A percentile compares a stretch with the other conserved stretches of the same genome.
These are phyloP conservation scores for Pseudocercospora macadamiae DNA, from an alignment of 2,329 filamentous ascomycete species.

Conservation along the genomic window DNA sequence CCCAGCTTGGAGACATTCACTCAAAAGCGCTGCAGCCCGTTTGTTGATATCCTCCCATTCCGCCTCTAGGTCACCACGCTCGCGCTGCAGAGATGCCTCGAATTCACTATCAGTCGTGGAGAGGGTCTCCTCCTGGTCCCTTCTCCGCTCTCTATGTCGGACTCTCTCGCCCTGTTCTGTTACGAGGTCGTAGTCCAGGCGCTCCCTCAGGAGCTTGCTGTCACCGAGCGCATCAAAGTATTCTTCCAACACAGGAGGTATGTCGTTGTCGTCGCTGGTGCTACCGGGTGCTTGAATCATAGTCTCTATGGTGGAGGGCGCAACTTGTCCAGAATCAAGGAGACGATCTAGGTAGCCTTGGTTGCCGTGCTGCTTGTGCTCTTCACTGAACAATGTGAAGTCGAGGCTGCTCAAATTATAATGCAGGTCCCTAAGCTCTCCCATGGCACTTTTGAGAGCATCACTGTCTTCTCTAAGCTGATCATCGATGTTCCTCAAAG, in stretches of 20 bases:
- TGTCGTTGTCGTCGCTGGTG: too few relatives aligned
- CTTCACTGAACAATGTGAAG: not conserved
- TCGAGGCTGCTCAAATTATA: not conserved
- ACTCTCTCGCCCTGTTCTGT: not conserved
- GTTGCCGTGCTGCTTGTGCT: not conserved
- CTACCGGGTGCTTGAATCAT: too few relatives aligned
- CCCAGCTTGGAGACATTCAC: not conserved
- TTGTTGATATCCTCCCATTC: not conserved
- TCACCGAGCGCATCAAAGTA: slow-evolving; percentile 6
- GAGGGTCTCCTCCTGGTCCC: not conserved
- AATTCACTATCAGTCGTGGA: not conserved
- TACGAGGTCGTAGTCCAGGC: not conserved
- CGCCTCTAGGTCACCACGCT: not conserved
- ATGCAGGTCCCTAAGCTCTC: not conserved
- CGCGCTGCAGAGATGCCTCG: not conserved
- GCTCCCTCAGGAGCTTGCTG: not conserved
- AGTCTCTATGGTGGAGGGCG: not conserved
- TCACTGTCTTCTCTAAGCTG: not conserved
- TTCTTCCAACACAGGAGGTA: not conserved
- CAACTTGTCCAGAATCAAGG: not conserved
- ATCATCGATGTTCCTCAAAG: too few relatives aligned
- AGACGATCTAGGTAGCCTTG: not conserved
- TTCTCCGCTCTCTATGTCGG: not conserved
- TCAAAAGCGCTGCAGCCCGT: not conserved
- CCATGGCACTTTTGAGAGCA: not conserved